Percentiles rank a stretch among this genome's conserved stretches.
Conservation (phyloP, 2,329 filamentous ascomycete genomes). For the Lachnellula hyalina region DNA sequence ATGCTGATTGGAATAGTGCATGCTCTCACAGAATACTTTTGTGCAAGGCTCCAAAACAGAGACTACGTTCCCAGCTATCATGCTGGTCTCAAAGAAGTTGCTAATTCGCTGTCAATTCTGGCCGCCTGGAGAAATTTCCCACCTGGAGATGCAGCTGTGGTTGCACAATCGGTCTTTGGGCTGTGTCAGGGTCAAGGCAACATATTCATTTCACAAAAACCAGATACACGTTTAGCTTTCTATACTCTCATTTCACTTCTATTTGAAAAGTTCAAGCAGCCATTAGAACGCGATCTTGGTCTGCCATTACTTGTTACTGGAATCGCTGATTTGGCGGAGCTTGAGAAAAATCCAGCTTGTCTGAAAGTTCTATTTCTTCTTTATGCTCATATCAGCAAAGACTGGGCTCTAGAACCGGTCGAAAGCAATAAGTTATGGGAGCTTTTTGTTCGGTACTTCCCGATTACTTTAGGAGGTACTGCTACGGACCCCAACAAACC, state of each 20-base stretch:
- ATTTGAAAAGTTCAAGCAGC: slow-evolving; percentile 9
- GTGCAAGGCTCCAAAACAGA: slow-evolving; percentile 6
- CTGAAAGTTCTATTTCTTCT: slow-evolving; percentile 24
- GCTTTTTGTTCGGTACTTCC: slow-evolving; percentile 28
- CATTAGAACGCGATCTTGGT: slow-evolving; percentile 16
- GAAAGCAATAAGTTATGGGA: slow-evolving; percentile 21
- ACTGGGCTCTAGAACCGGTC: slow-evolving; percentile 14
- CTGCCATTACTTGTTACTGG: slow-evolving; percentile 18
- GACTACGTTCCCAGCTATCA: slow-evolving; percentile 11
- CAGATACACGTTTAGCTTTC: slow-evolving; percentile 18
- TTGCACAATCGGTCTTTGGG: slow-evolving; percentile 17
- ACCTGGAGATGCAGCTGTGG: slow-evolving; percentile 11
- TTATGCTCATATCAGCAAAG: slow-evolving; percentile 18
- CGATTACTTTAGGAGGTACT: slow-evolving; percentile 22
- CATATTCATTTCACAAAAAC: slow-evolving; percentile 16
- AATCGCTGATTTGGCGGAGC: slow-evolving; percentile 19
- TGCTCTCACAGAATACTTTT: slow-evolving; percentile 20
- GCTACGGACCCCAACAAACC: slow-evolving; percentile 12
- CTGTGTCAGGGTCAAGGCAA: slow-evolving; percentile 7
- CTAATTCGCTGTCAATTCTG: slow-evolving; percentile 10
- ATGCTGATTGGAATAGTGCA: slow-evolving; percentile 14
- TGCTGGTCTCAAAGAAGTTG: slow-evolving; percentile 20
- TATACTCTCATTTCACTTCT: slow-evolving; percentile 19
- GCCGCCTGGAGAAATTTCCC: slow-evolving; percentile 13
- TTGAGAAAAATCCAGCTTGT: slow-evolving; percentile 27